Conservation (phyloP, 108 stramenopile species). For the Nitzschia palea region DNA sequence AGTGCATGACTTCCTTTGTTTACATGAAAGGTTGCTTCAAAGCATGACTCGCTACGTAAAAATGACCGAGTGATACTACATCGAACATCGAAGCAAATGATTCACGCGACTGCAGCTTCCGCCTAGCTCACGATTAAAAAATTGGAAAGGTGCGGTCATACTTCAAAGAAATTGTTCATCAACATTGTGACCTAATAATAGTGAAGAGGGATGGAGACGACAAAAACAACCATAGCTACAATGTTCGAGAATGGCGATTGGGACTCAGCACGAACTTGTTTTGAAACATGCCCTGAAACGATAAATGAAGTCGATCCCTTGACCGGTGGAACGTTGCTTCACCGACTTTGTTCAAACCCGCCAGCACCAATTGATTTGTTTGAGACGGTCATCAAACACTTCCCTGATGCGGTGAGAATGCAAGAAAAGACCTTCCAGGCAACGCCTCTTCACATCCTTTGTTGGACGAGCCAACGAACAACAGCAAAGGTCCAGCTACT, state of each 20-base stretch:
- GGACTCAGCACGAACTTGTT: constrained; percentile 18
- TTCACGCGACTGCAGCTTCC: too few species aligned
- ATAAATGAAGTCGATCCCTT: constrained; percentile 17
- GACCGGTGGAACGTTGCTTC: constrained; percentile 33
- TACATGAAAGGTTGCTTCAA: too few species aligned
- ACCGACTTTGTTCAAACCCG: constrained; percentile 22
- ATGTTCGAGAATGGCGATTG: constrained; percentile 32
- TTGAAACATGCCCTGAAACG: constrained; percentile 20
- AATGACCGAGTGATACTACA: too few species aligned
- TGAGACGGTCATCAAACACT: constrained; percentile 14
- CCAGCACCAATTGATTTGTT: constrained; percentile 26
- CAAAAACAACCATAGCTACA: not conserved
- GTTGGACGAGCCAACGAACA: constrained; percentile 30
- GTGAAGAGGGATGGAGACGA: too few species aligned
- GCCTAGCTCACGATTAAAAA: too few species aligned
- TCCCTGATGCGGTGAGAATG: constrained; percentile 33
- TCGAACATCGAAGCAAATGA: too few species aligned
- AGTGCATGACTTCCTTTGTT: too few species aligned
- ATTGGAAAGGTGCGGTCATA: too few species aligned
- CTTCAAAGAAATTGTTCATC: too few species aligned
- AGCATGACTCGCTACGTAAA: too few species aligned
- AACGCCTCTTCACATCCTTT: constrained; percentile 45
- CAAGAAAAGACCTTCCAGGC: constrained; percentile 32
- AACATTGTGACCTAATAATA: too few species aligned
- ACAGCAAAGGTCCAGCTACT: constrained; percentile 22